Evolutionary conservation across 768 basidiomycete species (phyloP).

Genomic region (Multifurca ochricompacta): DNA sequence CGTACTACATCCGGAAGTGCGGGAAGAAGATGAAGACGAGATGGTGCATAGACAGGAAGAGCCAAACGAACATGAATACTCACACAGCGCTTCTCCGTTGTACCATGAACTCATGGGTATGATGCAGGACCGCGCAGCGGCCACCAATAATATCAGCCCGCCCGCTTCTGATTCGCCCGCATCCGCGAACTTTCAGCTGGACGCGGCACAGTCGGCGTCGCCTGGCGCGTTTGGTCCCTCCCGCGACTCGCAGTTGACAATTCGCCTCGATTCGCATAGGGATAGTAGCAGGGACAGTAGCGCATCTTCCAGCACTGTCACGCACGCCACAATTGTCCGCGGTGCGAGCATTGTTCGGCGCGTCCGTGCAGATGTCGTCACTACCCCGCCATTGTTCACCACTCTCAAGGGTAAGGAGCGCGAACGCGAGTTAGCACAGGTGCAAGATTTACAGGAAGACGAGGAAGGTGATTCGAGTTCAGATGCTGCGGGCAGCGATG

Average conservation of each 20-base stretch:
- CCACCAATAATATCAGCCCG: not conserved
- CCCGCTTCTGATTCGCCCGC: not conserved
- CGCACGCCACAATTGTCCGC: slow-evolving; percentile 21
- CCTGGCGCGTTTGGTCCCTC: not conserved
- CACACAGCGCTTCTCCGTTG: slow-evolving; percentile 15
- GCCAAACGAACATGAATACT: not conserved
- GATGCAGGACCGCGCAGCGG: slow-evolving; percentile 17
- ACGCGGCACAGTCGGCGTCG: not conserved
- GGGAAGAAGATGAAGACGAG: slow-evolving; percentile 1
- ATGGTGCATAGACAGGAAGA: not conserved
- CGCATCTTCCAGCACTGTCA: slow-evolving; percentile 17
- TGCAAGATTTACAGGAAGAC: slow-evolving; percentile 6
- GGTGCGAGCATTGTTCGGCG: slow-evolving; percentile 21
- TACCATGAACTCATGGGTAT: slow-evolving; percentile 23
- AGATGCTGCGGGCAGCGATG: not conserved
- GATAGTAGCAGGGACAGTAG: slow-evolving; percentile 16
- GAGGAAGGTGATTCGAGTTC: slow-evolving; percentile 11
- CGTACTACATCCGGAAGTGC: slow-evolving; percentile 2
- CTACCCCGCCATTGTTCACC: not conserved
- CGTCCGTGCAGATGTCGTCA: slow-evolving; percentile 15
- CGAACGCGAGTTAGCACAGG: not conserved
- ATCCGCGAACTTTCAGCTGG: slow-evolving; percentile 4
- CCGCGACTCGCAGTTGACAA: slow-evolving; percentile 16
- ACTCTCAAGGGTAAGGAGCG: slow-evolving; percentile 11
- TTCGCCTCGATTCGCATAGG: slow-evolving; percentile 9